A percentile compares a stretch with the other conserved stretches of the same genome.
phyloP scores from a whole-genome alignment of 441 rosid species.

The Adansonia gregorii region DNA sequence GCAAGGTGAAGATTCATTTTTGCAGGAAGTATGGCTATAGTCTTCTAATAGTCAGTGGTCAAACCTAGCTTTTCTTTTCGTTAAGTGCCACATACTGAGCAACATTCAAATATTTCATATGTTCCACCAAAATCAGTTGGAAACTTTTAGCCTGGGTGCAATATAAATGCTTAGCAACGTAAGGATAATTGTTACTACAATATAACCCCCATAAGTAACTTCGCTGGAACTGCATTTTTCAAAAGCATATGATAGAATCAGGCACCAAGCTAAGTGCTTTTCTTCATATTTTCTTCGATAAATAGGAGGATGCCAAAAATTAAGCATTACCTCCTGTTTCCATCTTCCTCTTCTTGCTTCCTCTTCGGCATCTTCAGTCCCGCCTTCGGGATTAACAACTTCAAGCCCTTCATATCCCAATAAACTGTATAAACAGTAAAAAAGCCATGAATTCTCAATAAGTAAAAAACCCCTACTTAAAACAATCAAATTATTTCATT shows the following conservation, averaged over 20 bases:
- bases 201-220: neutral
- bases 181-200: neutral
- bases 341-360: constrained; percentile 95
- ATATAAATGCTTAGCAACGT: neutral
- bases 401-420: constrained; percentile 88
- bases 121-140: neutral
- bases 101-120: constrained; percentile 9
- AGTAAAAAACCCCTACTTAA: neutral
- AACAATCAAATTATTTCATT: constrained; percentile 6
- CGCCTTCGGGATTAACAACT: constrained; percentile 93
- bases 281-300: neutral
- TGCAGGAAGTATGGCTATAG: neutral
- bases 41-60: neutral
- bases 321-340: constrained; percentile 74
- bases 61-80: neutral
- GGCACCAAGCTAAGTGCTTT: neutral
- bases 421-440: constrained; percentile 47
- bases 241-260: neutral
- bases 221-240: neutral
- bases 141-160: neutral
- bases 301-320: neutral
- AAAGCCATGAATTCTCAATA: neutral
- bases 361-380: constrained; percentile 91
- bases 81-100: neutral
- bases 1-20: neutral